Evolutionary conservation across 768 basidiomycete species (phyloP).

Genomic region (Tephrocybe sp.): DNA sequence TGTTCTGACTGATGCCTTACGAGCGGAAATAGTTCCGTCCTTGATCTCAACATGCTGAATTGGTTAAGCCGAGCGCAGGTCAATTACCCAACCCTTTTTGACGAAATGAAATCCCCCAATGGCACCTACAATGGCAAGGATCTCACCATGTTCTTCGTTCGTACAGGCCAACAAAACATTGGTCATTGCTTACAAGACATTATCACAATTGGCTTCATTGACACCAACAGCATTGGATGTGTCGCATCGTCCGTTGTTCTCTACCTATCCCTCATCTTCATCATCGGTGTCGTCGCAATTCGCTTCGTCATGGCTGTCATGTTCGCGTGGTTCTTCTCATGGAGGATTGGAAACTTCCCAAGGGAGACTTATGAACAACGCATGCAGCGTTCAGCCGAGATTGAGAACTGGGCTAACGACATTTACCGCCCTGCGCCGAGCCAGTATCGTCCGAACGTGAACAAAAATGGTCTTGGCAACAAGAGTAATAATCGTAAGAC

Average conservation of each 20-base stretch:
- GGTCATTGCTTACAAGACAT: constrained; percentile 87
- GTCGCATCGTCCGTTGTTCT: constrained; percentile 94
- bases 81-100: constrained; percentile 80
- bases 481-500: constrained; percentile 59
- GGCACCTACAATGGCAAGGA: constrained; percentile 82
- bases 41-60: constrained; percentile 83
- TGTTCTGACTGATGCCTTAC: constrained; percentile 11
- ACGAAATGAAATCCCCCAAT: constrained; percentile 67
- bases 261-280: constrained; percentile 94
- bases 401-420: constrained; percentile 95
- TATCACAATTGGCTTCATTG: constrained; percentile 89
- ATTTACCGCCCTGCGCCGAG: constrained; percentile 94
- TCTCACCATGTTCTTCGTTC: constrained; percentile 82
- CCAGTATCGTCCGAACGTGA: constrained; percentile 86
- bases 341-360: constrained; percentile 91
- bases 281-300: constrained; percentile 93
- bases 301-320: constrained; percentile 96
- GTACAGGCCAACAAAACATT: constrained; percentile 63
- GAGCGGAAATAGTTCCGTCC: constrained; percentile 58
- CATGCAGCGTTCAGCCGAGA: constrained; percentile 85
- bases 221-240: constrained; percentile 92
- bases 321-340: constrained; percentile 98
- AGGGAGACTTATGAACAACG: constrained; percentile 91
- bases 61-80: constrained; percentile 85
- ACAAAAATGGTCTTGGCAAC: constrained; percentile 63